Percentiles rank a stretch among this genome's conserved stretches.
Conservation (phyloP, 192 early-diverging fungal species). For the Phlyctochytrium planicorne region DNA sequence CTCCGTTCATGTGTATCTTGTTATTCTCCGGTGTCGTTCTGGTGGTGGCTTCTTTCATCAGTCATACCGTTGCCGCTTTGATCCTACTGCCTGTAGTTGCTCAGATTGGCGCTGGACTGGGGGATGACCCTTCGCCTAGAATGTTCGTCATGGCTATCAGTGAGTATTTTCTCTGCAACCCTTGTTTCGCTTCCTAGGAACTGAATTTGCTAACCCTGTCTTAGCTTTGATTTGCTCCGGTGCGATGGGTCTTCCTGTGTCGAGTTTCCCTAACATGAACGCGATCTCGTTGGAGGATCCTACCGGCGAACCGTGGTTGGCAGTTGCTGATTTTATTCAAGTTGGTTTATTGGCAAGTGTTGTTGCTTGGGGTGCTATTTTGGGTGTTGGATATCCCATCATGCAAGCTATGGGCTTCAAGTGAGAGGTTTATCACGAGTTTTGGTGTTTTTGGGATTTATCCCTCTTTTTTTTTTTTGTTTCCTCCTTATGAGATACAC, state of each 20-base stretch:
- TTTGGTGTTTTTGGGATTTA: too few relatives aligned
- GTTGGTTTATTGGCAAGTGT: slow-evolving; percentile 74
- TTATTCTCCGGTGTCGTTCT: slow-evolving; percentile 78
- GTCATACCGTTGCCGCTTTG: slow-evolving; percentile 91
- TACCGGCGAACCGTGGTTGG: slow-evolving; percentile 79
- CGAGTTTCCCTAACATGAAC: slow-evolving; percentile 97
- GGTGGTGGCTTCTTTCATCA: slow-evolving; percentile 88
- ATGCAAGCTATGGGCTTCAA: slow-evolving; percentile 53
- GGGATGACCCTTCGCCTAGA: slow-evolving; percentile 74
- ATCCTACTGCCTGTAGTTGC: slow-evolving; percentile 95
- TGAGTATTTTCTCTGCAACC: slow-evolving; percentile 33
- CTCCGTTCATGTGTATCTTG: slow-evolving; percentile 69
- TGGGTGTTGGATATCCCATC: slow-evolving; percentile 75
- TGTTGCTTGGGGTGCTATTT: slow-evolving; percentile 66
- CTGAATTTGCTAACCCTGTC: too few relatives aligned
- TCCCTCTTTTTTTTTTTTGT: too few relatives aligned
- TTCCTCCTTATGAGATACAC: too few relatives aligned
- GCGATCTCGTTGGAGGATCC: slow-evolving; percentile 90
- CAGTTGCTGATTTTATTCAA: slow-evolving; percentile 79
- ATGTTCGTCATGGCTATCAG: slow-evolving; percentile 80
- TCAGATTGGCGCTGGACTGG: slow-evolving; percentile 76
- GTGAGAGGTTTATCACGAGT: slow-evolving; percentile 12
- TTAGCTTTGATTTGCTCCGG: slow-evolving; percentile 82
- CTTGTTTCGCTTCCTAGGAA: slow-evolving; percentile 16
- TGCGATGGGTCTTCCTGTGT: slow-evolving; percentile 90